Evolutionary conservation across 495 filamentous ascomycete genomes (phyloP).

Genomic region (Hypoxylon fragiforme): DNA sequence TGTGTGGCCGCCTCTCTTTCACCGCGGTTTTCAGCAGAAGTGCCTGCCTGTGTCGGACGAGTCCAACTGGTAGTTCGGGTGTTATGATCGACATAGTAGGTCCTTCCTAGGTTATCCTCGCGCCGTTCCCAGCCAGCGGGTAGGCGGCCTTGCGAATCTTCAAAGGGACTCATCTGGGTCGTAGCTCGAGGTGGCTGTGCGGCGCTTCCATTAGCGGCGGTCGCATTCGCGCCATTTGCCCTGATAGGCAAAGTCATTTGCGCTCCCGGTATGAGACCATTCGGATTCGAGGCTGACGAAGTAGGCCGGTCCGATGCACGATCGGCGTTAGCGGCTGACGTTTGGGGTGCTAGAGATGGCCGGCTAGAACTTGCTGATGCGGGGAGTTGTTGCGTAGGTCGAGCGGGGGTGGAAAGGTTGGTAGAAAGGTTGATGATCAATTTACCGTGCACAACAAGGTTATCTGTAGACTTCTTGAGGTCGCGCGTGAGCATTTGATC

Average conservation of each 20-base stretch:
- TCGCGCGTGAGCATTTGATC: slow-evolving; percentile 97
- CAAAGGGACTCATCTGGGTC: slow-evolving; percentile 83
- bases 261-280: slow-evolving; percentile 37
- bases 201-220: slow-evolving; percentile 42
- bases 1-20: slow-evolving; percentile 87
- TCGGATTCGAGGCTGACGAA: slow-evolving; percentile 51
- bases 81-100: slow-evolving; percentile 99
- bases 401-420: slow-evolving; percentile 62
- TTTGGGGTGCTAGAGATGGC: slow-evolving; percentile 46
- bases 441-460: slow-evolving; percentile 95
- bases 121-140: slow-evolving; percentile 95
- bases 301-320: slow-evolving; percentile 41
- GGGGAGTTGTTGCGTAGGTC: slow-evolving; percentile 30
- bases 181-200: slow-evolving; percentile 42
- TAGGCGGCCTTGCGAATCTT: slow-evolving; percentile 88
- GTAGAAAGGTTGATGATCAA: slow-evolving; percentile 95
- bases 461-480: slow-evolving; percentile 97
- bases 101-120: slow-evolving; percentile 93
- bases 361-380: slow-evolving; percentile 44
- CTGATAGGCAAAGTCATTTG: slow-evolving; percentile 42
- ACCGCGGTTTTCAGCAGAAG: slow-evolving; percentile 72
- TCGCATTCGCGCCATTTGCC: slow-evolving; percentile 43
- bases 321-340: slow-evolving; percentile 44
- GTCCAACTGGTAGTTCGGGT: slow-evolving; percentile 96
- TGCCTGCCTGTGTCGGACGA: slow-evolving; percentile 79